These are phyloP conservation scores for Russula lepida DNA, from an alignment of 768 basidiomycete species.

Conservation along the genomic window DNA sequence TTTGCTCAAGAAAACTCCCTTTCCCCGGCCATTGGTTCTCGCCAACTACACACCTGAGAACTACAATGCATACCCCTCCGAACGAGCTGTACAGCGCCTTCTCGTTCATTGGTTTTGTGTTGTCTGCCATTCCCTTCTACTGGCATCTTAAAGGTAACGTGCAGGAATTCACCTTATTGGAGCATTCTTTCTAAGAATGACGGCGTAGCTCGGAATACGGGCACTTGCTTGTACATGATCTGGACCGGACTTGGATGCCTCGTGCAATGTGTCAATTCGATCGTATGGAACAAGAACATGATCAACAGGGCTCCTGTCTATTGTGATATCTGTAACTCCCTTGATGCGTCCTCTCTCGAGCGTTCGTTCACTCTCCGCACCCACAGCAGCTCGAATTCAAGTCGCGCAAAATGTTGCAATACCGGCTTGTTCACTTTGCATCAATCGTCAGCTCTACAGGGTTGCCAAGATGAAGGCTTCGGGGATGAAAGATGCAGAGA, in stretches of 20 bases:
- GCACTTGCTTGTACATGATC: constrained; percentile 62
- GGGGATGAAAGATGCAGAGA: constrained; percentile 22
- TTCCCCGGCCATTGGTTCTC: too few species aligned
- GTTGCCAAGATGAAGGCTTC: constrained; percentile 32
- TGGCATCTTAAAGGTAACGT: constrained; percentile 46
- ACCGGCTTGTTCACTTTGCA: constrained; percentile 35
- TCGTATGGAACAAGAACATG: not conserved
- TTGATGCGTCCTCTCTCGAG: not conserved
- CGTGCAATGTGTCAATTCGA: not conserved
- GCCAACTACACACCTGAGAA: too few species aligned
- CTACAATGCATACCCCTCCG: not conserved
- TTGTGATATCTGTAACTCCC: not conserved
- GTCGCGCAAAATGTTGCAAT: constrained; percentile 31
- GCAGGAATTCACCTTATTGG: too few species aligned
- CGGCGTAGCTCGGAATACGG: constrained; percentile 50
- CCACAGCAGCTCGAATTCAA: constrained; percentile 33
- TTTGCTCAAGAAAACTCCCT: too few species aligned
- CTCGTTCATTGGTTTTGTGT: constrained; percentile 39
- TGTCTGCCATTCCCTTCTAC: constrained; percentile 43
- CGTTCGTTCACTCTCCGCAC: not conserved
- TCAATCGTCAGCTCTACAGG: constrained; percentile 42
- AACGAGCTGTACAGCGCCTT: constrained; percentile 27
- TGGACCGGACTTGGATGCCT: constrained; percentile 42
- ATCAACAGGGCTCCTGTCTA: not conserved
- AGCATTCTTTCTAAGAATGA: not conserved